Percentiles rank a stretch among this genome's conserved stretches.
Evolutionary conservation across 768 basidiomycete species (phyloP).

Genomic region (Hirschioporus abietinus): DNA sequence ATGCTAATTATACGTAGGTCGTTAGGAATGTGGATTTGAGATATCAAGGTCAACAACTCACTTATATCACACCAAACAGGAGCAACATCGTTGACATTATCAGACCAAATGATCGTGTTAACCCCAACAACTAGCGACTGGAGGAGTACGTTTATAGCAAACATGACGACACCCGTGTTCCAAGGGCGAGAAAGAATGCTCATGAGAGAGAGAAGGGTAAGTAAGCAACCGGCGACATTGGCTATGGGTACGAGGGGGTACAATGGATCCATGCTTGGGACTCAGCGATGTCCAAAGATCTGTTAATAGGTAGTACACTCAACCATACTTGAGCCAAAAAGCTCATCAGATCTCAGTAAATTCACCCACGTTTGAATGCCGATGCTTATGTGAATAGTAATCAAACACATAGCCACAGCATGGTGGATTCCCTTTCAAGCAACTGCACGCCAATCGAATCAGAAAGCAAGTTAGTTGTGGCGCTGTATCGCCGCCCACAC

Average conservation of each 20-base stretch:
- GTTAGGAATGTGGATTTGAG: neutral
- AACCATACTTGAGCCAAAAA: no score
- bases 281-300: no score
- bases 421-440: no score
- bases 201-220: neutral
- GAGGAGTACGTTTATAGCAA: conserved; percentile 27
- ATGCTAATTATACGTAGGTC: neutral
- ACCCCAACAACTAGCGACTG: conserved; percentile 23
- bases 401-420: no score
- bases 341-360: no score
- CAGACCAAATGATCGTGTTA: conserved; percentile 34
- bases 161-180: conserved; percentile 28
- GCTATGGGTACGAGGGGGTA: neutral
- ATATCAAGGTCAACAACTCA: neutral
- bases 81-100: conserved; percentile 22
- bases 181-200: neutral
- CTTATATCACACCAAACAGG: conserved; percentile 46
- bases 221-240: neutral
- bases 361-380: no score
- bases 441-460: no score
- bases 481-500: no score
- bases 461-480: no score
- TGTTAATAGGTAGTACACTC: no score
- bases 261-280: neutral
- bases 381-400: no score